Evolutionary conservation across 805 yeast species (phyloP).

Genomic region (Myxozyma melibiosi): DNA sequence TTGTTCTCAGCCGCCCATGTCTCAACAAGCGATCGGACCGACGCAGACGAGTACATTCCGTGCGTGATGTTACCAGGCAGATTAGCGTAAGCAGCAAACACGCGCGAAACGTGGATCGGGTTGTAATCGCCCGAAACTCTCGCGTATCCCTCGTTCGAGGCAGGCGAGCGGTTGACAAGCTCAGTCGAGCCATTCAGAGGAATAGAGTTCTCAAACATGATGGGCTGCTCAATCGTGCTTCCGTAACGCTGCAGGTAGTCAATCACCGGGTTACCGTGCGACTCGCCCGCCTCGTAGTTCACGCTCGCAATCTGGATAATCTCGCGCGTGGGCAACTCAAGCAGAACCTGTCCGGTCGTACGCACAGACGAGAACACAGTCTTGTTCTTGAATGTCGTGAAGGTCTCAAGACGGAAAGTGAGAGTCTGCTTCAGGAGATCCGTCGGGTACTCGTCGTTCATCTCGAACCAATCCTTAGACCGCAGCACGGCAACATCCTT

Average conservation of each 20-base stretch:
- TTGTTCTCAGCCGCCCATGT: conserved; percentile 98
- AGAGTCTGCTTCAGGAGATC: conserved; percentile 78
- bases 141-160: conserved; percentile 94
- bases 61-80: conserved; percentile 98
- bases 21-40: conserved; percentile 92
- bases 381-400: conserved; percentile 76
- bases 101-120: conserved; percentile 96
- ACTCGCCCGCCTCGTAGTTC: conserved; percentile 84
- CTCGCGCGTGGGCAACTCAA: conserved; percentile 92
- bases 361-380: conserved; percentile 74
- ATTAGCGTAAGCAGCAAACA: conserved; percentile 88
- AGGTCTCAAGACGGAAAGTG: conserved; percentile 86
- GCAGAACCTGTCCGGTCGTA: conserved; percentile 80
- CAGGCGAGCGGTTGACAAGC: conserved; percentile 64
- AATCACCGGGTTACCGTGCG: conserved; percentile 96
- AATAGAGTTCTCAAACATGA: conserved; percentile 84
- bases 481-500: conserved; percentile 91
- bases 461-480: conserved; percentile 98
- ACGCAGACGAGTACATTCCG: conserved; percentile 98
- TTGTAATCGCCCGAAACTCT: conserved; percentile 97
- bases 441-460: conserved; percentile 59
- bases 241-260: conserved; percentile 93
- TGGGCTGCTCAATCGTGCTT: conserved; percentile 89
- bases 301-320: conserved; percentile 79
- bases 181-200: conserved; percentile 67